A percentile compares a stretch with the other conserved stretches of the same genome.
phyloP scores from a whole-genome alignment of 352 stramenopile genomes.

The Peronospora destructor region DNA sequence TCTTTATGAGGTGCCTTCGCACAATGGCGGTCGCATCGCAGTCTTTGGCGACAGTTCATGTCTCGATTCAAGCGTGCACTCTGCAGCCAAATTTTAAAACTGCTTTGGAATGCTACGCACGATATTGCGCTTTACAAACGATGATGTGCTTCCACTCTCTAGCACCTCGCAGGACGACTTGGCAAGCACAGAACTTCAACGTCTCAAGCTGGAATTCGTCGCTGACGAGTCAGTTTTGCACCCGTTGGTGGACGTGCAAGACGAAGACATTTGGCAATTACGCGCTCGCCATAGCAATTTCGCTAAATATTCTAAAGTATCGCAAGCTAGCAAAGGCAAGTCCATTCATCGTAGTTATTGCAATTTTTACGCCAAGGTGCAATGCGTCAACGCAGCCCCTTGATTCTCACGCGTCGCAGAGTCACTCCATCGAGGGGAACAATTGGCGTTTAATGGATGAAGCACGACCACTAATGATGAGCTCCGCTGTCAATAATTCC shows the following conservation, averaged over 20 bases:
- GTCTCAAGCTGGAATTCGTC: constrained; percentile 33
- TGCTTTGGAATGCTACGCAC: constrained; percentile 61
- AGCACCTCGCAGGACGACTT: constrained; percentile 13
- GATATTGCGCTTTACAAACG: constrained; percentile 54
- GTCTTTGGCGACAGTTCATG: constrained; percentile 73
- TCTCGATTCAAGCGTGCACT: constrained; percentile 56
- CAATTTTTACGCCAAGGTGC: constrained; percentile 52
- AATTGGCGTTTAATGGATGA: constrained; percentile 6
- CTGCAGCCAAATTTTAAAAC: constrained; percentile 32
- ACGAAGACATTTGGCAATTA: constrained; percentile 20
- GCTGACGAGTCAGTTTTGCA: constrained; percentile 17
- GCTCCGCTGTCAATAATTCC: constrained; percentile 5
- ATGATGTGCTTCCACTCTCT: constrained; percentile 21
- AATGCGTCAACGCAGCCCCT: constrained; percentile 34
- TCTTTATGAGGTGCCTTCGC: constrained; percentile 55
- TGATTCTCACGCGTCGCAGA: constrained; percentile 30
- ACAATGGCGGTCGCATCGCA: constrained; percentile 56
- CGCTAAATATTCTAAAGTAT: constrained; percentile 58
- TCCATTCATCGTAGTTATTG: constrained; percentile 50
- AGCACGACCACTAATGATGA: constrained; percentile 12
- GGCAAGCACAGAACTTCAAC: constrained; percentile 17
- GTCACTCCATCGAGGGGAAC: constrained; percentile 18
- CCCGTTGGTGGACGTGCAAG: constrained; percentile 7
- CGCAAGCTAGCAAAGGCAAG: constrained; percentile 34
- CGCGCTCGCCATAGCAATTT: constrained; percentile 17